Evolutionary conservation across 2,329 filamentous ascomycete species (phyloP).

Genomic region (Aspergillus costaricaensis): DNA sequence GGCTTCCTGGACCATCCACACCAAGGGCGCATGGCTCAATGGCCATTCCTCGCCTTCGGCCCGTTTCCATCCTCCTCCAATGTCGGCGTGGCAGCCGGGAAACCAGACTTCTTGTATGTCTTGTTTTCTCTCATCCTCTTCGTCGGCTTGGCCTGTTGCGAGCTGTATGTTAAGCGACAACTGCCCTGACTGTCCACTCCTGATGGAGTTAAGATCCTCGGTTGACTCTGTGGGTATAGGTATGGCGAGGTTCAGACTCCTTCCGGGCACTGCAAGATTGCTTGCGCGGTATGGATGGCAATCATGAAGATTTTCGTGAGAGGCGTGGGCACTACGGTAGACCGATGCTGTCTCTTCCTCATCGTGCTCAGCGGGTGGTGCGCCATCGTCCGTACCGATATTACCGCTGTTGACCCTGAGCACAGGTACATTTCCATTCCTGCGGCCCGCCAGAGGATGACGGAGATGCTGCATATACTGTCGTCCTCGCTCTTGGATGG

Average conservation of each 20-base stretch:
- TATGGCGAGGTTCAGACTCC: conserved; percentile 27
- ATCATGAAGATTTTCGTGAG: conserved; percentile 23
- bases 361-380: conserved; percentile 4
- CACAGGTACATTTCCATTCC: conserved; percentile 28
- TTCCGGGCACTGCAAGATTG: conserved; percentile 19
- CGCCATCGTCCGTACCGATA: conserved; percentile 1
- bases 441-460: conserved; percentile 16
- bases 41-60: conserved; percentile 57
- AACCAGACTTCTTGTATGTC: conserved; percentile 78
- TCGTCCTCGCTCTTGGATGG: conserved; percentile 24
- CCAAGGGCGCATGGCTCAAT: conserved; percentile 67
- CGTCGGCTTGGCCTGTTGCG: conserved; percentile 13
- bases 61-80: conserved; percentile 74
- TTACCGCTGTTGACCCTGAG: conserved; percentile 35
- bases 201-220: conserved; percentile 35
- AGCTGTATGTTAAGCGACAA: conserved; percentile 33
- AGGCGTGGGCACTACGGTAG: conserved; percentile 30
- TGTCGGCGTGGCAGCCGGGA: conserved; percentile 74
- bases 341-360: conserved; percentile 28
- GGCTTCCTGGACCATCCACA: conserved; percentile 70
- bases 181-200: conserved; percentile 30
- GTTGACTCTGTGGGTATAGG: conserved; percentile 29
- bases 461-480: conserved; percentile 27
- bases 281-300: conserved; percentile 32
- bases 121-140: conserved; percentile 51